These are phyloP conservation scores for Venturia carpophila DNA, from an alignment of 2,329 filamentous ascomycete species.

Conservation along the genomic window DNA sequence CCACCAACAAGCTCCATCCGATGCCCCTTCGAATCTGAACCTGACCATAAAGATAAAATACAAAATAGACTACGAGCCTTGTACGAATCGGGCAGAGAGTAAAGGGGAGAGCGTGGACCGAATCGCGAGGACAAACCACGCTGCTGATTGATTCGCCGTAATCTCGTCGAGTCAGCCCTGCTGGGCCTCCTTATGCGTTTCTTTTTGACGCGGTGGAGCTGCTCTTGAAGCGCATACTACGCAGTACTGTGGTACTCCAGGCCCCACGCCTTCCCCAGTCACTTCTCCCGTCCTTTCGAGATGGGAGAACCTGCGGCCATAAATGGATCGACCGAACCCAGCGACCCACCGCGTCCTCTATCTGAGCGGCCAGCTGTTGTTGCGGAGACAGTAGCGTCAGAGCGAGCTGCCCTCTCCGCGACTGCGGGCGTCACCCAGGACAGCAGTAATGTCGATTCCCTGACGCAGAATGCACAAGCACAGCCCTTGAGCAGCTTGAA, in stretches of 20 bases:
- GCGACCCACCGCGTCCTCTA: not conserved
- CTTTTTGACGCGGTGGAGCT: not conserved
- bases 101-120: not conserved
- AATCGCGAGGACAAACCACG: not conserved
- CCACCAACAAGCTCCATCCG: not conserved
- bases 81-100: not conserved
- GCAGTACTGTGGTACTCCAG: not conserved
- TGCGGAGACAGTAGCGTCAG: not conserved
- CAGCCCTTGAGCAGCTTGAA: constrained; percentile 7
- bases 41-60: too few relatives aligned
- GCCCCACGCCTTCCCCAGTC: not conserved
- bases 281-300: constrained; percentile 1
- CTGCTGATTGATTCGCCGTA: not conserved
- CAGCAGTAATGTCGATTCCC: not conserved
- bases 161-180: constrained; percentile 4
- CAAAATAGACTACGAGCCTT: not conserved
- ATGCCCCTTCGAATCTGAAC: not conserved
- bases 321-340: not conserved
- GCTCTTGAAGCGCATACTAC: too few relatives aligned
- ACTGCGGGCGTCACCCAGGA: not conserved
- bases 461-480: not conserved
- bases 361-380: not conserved
- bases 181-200: not conserved
- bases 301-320: constrained; percentile 6
- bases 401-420: constrained; percentile 1